phyloP scores from a whole-genome alignment of 176 grass and related monocot species.

The Phyllostachys edulis region DNA sequence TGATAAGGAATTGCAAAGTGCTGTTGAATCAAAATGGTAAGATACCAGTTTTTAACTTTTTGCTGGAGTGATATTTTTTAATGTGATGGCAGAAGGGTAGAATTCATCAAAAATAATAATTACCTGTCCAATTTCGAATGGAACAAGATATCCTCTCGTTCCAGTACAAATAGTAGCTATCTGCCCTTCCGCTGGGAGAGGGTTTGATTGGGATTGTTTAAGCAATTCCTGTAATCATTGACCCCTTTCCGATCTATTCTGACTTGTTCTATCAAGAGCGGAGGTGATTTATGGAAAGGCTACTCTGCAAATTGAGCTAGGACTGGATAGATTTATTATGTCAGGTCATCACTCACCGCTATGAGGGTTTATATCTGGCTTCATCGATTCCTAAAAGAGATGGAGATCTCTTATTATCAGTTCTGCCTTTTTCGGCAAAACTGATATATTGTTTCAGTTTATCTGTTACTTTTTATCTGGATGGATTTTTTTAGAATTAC shows the following conservation, averaged over 20 bases:
- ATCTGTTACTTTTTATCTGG: background rate
- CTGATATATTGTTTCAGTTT: background rate
- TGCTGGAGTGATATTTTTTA: background rate
- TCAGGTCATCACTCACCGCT: background rate
- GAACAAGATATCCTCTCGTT: background rate
- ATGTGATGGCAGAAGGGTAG: background rate
- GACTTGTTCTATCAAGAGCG: no score
- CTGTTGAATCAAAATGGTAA: background rate
- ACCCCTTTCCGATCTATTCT: no score
- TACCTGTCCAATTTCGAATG: constrained; percentile 5
- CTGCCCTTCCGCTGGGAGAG: no score
- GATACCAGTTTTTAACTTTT: background rate
- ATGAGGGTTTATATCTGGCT: background rate
- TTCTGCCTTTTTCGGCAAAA: background rate
- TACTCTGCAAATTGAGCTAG: background rate
- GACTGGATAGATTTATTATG: background rate
- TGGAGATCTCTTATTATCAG: background rate
- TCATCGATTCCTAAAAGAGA: background rate
- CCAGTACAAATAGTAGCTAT: no score
- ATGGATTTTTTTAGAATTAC: background rate
- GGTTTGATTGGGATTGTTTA: no score
- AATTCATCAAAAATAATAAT: background rate
- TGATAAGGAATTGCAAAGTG: background rate
- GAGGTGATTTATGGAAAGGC: background rate
- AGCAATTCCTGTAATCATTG: no score